Base-by-base conservation (phyloP, 768 basidiomycete species). In the Dendrothele bispora region DNA sequence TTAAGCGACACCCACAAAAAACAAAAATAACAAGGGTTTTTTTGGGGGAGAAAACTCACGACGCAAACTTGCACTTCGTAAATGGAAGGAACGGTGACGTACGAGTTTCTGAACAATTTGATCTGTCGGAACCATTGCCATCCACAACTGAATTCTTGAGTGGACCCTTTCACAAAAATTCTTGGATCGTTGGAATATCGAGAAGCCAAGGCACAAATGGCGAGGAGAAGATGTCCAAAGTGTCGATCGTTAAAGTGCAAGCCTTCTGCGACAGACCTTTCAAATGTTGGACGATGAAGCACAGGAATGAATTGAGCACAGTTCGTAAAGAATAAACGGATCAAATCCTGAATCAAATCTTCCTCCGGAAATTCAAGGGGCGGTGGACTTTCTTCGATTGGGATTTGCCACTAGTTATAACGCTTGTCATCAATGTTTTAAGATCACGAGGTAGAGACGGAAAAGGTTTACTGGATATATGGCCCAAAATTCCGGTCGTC, bases 11-110 rank as follows among this genome's bases (percentile, higher is more conserved):
- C 34, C 15, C 17, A 12, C 11, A 20, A 28, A 5, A 20, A 39
- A 27, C 40, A 1, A 29, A 61, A 34, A 25, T 57, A 12, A 1
- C 15, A 27, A 28, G 8, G 21, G n/a, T n/a, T n/a, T n/a, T n/a
- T n/a, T n/a, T n/a, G n/a, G n/a, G n/a, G n/a, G n/a, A n/a, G n/a
- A 6, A 4, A 27, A 61, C 66, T 47, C 55, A 74, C 74, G 60
- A 70, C 65, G 55, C 74, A 73, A 5, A 69, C 67, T 58, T 87
- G 85, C 30, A 86, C 63, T 50, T 85, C 84, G 60, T 76, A 76
- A 48, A 86, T 59, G 11, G 72, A 59, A 3, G 77, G 70, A 0
- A 69, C 67, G 14, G 81, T 65, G 30, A 81, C 61, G 0, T 28
- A 28, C 21, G 69, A 69, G 58, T 72, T 73, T 34, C 74, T 73